Conservation (phyloP, 2,329 filamentous ascomycete genomes). For the Pseudogymnoascus sp. region DNA sequence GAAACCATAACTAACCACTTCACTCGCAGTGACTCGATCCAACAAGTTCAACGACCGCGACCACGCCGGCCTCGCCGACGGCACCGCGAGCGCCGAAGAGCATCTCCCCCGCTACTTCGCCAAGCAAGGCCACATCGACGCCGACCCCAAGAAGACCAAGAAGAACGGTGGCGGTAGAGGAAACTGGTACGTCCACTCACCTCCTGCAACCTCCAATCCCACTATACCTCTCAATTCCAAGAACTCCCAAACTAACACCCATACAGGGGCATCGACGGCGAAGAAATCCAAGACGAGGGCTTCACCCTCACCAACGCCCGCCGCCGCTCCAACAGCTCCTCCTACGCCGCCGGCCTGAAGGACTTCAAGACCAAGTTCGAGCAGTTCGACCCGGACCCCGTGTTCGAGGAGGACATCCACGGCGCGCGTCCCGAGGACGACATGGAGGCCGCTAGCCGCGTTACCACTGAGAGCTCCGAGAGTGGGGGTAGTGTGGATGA, state of each 20-base stretch:
- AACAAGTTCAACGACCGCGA: slow-evolving; percentile 94
- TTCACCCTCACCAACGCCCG: slow-evolving; percentile 81
- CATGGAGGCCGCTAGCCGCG: slow-evolving; percentile 23
- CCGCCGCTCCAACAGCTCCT: slow-evolving; percentile 87
- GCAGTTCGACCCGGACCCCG: slow-evolving; percentile 76
- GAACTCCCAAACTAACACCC: slow-evolving; percentile 13
- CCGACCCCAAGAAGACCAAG: slow-evolving; percentile 89
- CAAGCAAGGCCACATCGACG: slow-evolving; percentile 73
- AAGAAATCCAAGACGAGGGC: slow-evolving; percentile 75
- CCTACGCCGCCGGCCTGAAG: slow-evolving; percentile 58
- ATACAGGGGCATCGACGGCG: slow-evolving; percentile 70
- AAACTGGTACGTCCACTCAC: slow-evolving; percentile 66
- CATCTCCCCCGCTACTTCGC: slow-evolving; percentile 86
- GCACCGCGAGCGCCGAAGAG: slow-evolving; percentile 61
- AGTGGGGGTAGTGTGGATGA: slow-evolving; percentile 23
- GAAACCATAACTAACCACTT: background rate
- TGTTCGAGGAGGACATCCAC: slow-evolving; percentile 82
- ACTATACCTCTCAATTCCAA: background rate
- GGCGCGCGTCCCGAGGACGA: slow-evolving; percentile 42
- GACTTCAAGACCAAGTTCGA: slow-evolving; percentile 98
- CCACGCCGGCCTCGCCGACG: slow-evolving; percentile 72
- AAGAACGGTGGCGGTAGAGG: slow-evolving; percentile 90
- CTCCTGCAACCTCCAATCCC: background rate
- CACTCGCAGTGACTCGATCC: slow-evolving; percentile 81
- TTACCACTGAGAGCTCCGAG: slow-evolving; percentile 26